Evolutionary conservation across 2,329 filamentous ascomycete genomes (phyloP).

Genomic region (Paramyrothecium roridum): DNA sequence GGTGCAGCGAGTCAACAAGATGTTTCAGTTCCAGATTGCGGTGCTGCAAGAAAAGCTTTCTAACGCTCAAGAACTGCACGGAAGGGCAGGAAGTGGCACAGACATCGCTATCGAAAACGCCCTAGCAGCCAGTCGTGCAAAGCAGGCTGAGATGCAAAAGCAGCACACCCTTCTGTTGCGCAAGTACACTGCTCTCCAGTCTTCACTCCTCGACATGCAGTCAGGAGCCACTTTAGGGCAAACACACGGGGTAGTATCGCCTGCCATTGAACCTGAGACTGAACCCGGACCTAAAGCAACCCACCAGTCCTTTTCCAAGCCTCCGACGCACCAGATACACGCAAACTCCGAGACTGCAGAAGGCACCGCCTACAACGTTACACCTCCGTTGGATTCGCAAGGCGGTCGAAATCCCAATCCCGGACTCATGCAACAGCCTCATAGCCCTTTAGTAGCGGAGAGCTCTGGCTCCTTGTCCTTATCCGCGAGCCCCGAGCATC

Average conservation of each 20-base stretch:
- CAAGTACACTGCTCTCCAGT: constrained; percentile 51
- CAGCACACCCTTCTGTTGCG: constrained; percentile 46
- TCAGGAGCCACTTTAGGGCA: constrained; percentile 22
- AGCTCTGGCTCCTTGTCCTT: constrained; percentile 19
- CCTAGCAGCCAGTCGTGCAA: constrained; percentile 48
- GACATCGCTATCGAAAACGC: constrained; percentile 39
- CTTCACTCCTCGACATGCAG: constrained; percentile 45
- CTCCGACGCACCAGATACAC: constrained; percentile 34
- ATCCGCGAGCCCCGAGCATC: constrained; percentile 33
- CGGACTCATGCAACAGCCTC: constrained; percentile 29
- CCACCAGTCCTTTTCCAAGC: constrained; percentile 34
- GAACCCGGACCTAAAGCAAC: constrained; percentile 34
- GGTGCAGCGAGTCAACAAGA: constrained; percentile 34
- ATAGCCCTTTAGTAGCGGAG: constrained; percentile 33
- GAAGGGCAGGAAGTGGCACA: constrained; percentile 19
- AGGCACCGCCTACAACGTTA: constrained; percentile 37
- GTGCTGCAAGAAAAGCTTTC: constrained; percentile 43
- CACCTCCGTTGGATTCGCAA: constrained; percentile 37
- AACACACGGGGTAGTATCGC: constrained; percentile 16
- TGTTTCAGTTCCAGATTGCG: constrained; percentile 48
- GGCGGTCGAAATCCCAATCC: constrained; percentile 17
- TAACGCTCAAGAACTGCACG: constrained; percentile 27
- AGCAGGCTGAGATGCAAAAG: constrained; percentile 51
- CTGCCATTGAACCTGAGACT: constrained; percentile 19
- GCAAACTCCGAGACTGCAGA: constrained; percentile 43